These are phyloP conservation scores for Boeremia exigua DNA, from an alignment of 2,329 filamentous ascomycete genomes.

Conservation along the genomic window DNA sequence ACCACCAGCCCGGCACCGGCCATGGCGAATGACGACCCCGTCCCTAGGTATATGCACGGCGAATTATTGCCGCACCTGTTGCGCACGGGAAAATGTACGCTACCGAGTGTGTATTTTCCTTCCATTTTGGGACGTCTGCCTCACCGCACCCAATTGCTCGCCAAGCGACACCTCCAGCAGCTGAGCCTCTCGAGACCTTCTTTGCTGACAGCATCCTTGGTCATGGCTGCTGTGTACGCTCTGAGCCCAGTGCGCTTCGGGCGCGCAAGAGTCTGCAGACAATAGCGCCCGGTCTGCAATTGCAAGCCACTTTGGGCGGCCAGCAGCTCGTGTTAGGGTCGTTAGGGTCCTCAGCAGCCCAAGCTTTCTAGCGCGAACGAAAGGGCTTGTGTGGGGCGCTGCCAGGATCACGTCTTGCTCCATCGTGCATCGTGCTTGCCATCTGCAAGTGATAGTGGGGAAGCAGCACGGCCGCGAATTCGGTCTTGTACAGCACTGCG, in stretches of 20 bases:
- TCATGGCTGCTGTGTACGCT: no score
- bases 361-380: conserved; percentile 24
- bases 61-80: no score
- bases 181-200: no score
- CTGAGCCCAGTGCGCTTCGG: no score
- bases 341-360: conserved; percentile 15
- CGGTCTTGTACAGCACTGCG: background rate
- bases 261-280: no score
- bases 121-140: conserved; percentile 7
- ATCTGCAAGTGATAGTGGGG: conserved; percentile 8
- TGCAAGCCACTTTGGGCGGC: conserved; percentile 7
- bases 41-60: background rate
- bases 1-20: background rate
- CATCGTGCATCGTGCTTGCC: conserved; percentile 17
- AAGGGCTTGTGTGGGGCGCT: conserved; percentile 15
- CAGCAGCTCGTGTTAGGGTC: conserved; percentile 18
- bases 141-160: background rate
- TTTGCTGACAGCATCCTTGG: no score
- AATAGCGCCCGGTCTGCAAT: background rate
- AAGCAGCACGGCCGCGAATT: conserved; percentile 11
- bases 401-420: conserved; percentile 19
- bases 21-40: conserved; percentile 6
- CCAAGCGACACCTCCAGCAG: conserved; percentile 1
- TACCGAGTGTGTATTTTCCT: conserved; percentile 6
- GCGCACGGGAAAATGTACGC: conserved; percentile 6